Percentiles rank a stretch among this genome's conserved stretches.
Conservation (phyloP, 139 green algal species). For the Auxenochlorella pyrenoidosa region DNA sequence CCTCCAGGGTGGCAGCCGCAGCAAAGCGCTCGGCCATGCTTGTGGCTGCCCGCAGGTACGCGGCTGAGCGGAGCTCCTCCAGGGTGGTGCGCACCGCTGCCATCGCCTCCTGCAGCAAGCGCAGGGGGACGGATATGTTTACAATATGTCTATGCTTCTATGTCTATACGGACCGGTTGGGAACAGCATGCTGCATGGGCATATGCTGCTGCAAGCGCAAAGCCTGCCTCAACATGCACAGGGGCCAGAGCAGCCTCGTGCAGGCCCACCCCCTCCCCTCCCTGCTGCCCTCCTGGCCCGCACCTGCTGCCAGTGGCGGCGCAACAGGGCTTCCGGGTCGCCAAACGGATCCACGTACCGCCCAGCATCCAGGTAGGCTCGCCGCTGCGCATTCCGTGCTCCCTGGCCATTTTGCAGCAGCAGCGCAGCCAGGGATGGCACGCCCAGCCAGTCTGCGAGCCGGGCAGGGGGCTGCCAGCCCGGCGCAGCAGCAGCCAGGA, state of each 20-base stretch:
- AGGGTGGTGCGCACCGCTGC: background rate
- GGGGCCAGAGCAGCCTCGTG: too few relatives aligned
- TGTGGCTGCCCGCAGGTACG: background rate
- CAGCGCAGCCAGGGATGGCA: background rate
- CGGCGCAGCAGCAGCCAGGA: background rate
- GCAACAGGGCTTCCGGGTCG: background rate
- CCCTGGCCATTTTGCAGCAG: background rate
- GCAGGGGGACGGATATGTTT: too few relatives aligned
- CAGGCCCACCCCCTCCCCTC: too few relatives aligned
- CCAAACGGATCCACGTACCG: background rate
- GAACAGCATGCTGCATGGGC: too few relatives aligned
- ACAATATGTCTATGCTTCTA: too few relatives aligned
- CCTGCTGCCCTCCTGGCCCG: background rate
- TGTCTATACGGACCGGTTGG: too few relatives aligned
- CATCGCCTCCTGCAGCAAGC: background rate
- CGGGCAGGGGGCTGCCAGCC: background rate
- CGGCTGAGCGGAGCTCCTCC: background rate
- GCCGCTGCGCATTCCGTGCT: background rate
- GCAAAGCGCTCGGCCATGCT: background rate
- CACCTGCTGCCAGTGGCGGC: background rate
- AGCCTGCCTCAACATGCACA: too few relatives aligned
- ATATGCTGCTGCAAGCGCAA: too few relatives aligned
- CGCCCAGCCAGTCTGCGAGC: background rate
- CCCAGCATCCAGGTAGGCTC: background rate
- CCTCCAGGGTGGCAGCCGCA: background rate